Evolutionary conservation across 169 alveolate species (phyloP), one percentile per base, ranked within the genome.

Genomic region (Sarcocystis neurona): DNA sequence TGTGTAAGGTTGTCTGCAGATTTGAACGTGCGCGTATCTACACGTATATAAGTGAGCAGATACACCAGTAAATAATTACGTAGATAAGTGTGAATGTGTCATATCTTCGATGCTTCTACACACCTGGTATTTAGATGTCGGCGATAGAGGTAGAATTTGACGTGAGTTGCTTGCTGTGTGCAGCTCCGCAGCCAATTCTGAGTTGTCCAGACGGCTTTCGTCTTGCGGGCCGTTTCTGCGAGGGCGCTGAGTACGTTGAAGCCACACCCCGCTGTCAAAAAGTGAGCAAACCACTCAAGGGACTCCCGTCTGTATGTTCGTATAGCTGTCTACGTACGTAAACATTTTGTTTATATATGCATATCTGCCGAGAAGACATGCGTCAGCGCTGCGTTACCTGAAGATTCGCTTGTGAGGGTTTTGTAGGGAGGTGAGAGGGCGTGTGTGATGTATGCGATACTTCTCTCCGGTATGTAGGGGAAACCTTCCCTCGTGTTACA

Each of bases 231-330:
- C 48, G 41, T 32, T 39, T 72, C 58, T 72, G 82, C 56, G 56
- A 72, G 27, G 82, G 82, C 6, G 56, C 82, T 39, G 58, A 72
- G 32, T 72, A 72, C 46, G 82, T 32, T 32, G 82, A 72, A 43
- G 82, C 58, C 53, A 72, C 32, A 2, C 32, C 82, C 4, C 23
- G 39, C 1, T 72, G 82, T 72, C 47, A 39, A 6, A 15, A 56
- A 32, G 82, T 72, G 27, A 72, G 82, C 3, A 15, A 27, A 37
- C 12, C 66, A 53, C 12, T 23, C 23, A 12, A 53, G 66, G 23
- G 30, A 23, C 23, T 12, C 66, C 30, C 66, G 12, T 23, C 23
- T 53, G 66, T 23, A 12, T 53, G 12, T 23, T 53, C 66, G 15
- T 6, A 6, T 15, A 15, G 6, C 60, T 6, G 6, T 15, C 6